Evolutionary conservation across 192 early-diverging fungal genomes (phyloP).

Genomic region (Neocallimastix lanati): DNA sequence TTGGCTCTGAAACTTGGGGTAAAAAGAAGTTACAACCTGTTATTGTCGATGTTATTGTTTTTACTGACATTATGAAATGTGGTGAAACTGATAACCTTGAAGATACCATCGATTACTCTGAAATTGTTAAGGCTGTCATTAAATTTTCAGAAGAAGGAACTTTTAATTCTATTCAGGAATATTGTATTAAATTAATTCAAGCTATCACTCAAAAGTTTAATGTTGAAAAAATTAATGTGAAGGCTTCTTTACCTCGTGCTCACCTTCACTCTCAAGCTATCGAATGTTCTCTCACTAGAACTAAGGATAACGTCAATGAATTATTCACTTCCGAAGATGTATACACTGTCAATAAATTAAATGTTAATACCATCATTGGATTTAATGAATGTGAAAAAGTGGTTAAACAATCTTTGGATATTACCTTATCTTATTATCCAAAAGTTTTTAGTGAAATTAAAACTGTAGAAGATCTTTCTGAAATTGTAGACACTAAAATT

Average conservation of each 20-base stretch:
- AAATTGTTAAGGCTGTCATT: conserved; percentile 51
- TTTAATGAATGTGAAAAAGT: conserved; percentile 91
- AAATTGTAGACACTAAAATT: conserved; percentile 37
- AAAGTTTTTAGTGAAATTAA: not conserved
- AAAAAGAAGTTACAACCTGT: conserved; percentile 72
- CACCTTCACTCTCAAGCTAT: conserved; percentile 20
- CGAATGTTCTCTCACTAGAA: not conserved
- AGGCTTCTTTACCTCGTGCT: conserved; percentile 3
- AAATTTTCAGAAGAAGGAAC: conserved; percentile 54
- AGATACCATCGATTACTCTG: conserved; percentile 67
- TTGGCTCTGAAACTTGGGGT: conserved; percentile 91
- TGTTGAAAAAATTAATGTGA: conserved; percentile 3
- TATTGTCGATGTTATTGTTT: conserved; percentile 53
- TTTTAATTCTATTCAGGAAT: conserved; percentile 47
- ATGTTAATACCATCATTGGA: conserved; percentile 83
- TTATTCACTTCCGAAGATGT: not conserved
- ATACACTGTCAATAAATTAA: conserved; percentile 62
- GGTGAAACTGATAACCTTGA: conserved; percentile 62
- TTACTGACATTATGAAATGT: conserved; percentile 53
- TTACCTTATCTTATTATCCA: conserved; percentile 33
- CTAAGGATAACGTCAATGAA: not conserved
- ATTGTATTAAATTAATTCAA: conserved; percentile 2
- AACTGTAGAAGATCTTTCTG: conserved; percentile 10
- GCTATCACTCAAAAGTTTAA: not conserved
- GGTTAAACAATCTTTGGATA: conserved; percentile 71